Percentiles rank a stretch among this genome's conserved stretches.
phyloP scores from a whole-genome alignment of 495 filamentous ascomycete species.

The Neurospora hispaniola region DNA sequence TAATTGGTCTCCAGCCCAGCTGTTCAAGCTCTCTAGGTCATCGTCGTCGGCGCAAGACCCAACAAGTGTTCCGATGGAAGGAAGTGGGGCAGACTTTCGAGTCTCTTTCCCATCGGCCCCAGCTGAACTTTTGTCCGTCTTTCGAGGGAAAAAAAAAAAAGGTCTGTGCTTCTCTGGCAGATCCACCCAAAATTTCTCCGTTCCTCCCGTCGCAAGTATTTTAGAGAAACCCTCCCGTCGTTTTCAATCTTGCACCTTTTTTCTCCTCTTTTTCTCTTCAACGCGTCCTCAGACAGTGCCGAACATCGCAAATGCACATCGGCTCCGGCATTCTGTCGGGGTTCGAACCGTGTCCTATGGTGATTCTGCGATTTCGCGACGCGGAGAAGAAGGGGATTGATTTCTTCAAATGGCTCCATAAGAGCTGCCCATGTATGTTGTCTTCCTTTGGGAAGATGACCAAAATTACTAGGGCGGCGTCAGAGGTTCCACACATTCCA shows the following conservation, averaged over 20 bases:
- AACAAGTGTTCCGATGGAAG: not conserved
- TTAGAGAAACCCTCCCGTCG: not conserved
- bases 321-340: constrained; percentile 59
- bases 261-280: constrained; percentile 36
- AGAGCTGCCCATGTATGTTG: constrained; percentile 75
- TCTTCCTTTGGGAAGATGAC: constrained; percentile 10
- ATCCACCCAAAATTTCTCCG: not conserved
- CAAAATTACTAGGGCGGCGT: constrained; percentile 74
- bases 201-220: not conserved
- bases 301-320: constrained; percentile 51
- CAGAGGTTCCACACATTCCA: constrained; percentile 70
- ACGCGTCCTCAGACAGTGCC: constrained; percentile 88
- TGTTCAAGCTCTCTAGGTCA: not conserved
- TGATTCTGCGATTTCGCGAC: constrained; percentile 69
- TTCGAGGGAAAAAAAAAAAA: not conserved
- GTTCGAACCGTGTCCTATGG: constrained; percentile 50
- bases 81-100: not conserved
- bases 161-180: not conserved
- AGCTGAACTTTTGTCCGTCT: not conserved
- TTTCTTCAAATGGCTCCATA: constrained; percentile 56
- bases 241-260: constrained; percentile 4
- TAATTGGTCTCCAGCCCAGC: too few species aligned
- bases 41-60: not conserved
- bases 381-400: constrained; percentile 57
- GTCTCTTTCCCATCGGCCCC: not conserved